phyloP scores from a whole-genome alignment of 2,329 filamentous ascomycete species.

The Verticillium zaregamsianum region DNA sequence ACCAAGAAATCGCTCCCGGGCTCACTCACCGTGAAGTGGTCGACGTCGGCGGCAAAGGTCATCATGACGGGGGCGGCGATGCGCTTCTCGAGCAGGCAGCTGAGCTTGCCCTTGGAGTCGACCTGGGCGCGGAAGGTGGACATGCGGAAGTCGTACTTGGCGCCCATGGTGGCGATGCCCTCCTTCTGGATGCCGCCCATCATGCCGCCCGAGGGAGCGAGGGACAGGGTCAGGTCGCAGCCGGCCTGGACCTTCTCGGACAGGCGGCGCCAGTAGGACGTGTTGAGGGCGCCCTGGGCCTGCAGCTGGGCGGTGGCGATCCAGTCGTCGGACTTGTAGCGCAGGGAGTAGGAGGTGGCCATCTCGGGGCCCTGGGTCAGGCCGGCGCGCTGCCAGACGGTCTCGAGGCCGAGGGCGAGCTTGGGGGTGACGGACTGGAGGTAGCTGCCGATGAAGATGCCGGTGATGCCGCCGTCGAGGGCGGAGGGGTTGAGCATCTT shows the following conservation, averaged over 20 bases:
- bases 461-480: constrained; percentile 87
- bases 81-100: constrained; percentile 90
- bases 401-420: constrained; percentile 84
- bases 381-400: constrained; percentile 86
- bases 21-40: constrained; percentile 82
- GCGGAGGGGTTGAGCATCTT: constrained; percentile 95
- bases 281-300: constrained; percentile 75
- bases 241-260: constrained; percentile 96
- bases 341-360: constrained; percentile 81
- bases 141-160: constrained; percentile 97
- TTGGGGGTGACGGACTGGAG: constrained; percentile 87
- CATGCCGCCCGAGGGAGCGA: constrained; percentile 62
- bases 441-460: constrained; percentile 94
- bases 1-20: background rate
- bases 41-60: constrained; percentile 94
- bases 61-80: constrained; percentile 89
- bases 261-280: constrained; percentile 89
- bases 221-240: constrained; percentile 87
- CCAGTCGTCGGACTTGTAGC: constrained; percentile 92
- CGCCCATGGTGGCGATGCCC: constrained; percentile 84
- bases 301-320: constrained; percentile 87
- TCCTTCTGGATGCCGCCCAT: constrained; percentile 82
- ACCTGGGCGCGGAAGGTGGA: constrained; percentile 94
- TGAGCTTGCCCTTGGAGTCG: constrained; percentile 91
- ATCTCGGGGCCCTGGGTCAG: constrained; percentile 87